A percentile compares a stretch with the other conserved stretches of the same genome.
Conservation (phyloP, 768 basidiomycete genomes). For the Mycena alexandri region DNA sequence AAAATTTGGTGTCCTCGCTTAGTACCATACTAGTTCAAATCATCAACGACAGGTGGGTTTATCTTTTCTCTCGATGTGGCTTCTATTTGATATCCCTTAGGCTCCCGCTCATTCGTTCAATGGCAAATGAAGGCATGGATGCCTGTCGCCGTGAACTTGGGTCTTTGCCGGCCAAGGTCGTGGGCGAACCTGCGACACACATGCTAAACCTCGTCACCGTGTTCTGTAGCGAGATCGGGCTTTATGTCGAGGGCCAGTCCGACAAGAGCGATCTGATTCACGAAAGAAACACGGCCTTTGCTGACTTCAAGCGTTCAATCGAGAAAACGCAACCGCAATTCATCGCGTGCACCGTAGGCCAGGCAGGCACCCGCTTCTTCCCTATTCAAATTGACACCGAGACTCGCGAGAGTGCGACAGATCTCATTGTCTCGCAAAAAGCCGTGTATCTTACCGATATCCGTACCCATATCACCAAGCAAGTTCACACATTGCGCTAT, state of each 20-base stretch:
- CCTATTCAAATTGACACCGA: constrained; percentile 38
- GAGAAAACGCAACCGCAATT: constrained; percentile 52
- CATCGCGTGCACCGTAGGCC: constrained; percentile 39
- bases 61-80: not conserved
- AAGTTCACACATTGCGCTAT: constrained; percentile 8
- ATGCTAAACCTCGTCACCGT: constrained; percentile 50
- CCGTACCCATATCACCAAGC: constrained; percentile 49
- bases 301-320: constrained; percentile 47
- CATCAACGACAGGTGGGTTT: constrained; percentile 43
- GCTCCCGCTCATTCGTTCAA: constrained; percentile 43
- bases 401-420: constrained; percentile 26
- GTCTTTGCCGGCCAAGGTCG: constrained; percentile 45
- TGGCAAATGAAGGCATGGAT: constrained; percentile 44
- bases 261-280: constrained; percentile 48
- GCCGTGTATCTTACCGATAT: constrained; percentile 50
- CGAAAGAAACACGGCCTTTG: constrained; percentile 45
- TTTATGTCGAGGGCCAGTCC: constrained; percentile 44
- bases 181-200: constrained; percentile 52
- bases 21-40: constrained; percentile 52
- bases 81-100: not conserved
- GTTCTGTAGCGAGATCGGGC: constrained; percentile 48
- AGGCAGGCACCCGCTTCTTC: constrained; percentile 8
- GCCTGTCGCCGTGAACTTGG: constrained; percentile 43
- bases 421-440: constrained; percentile 36
- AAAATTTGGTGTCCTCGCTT: constrained; percentile 49